Evolutionary conservation across 176 grass and related monocot genomes (phyloP), one percentile per base, ranked within the genome.

Genomic region (Lolium rigidum): DNA sequence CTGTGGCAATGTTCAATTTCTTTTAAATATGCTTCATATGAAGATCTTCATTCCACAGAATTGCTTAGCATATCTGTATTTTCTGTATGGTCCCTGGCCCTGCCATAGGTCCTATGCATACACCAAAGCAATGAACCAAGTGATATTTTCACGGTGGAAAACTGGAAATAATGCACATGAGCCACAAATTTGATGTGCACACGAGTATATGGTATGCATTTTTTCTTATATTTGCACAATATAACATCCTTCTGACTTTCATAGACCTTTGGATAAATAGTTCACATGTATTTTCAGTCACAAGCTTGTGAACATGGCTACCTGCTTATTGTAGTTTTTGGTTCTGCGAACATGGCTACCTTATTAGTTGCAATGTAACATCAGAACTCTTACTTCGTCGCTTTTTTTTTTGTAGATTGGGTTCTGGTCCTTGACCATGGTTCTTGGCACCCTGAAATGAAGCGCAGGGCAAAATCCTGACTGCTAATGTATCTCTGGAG

Each of bases 111-210:
- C 39, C 86, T 99, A 21, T 99, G 97, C 67, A 87, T 99, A 88
- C 78, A 84, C 55, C 91, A 82, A 88, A 82, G 79, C 11, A 90
- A 96, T 59, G 90, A 99, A 48, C 91, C 94, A 17, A 94, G 96
- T 65, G 97, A 99, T 94, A 90, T 99, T 63, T 99, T 99, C 70
- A 99, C 96, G 97, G 97, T 99, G 64, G 97, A n/a, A n/a, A n/a
- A n/a, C n/a, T n/a, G n/a, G n/a, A 99, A 88, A 99, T 96, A 92
- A 99, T 99, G 97, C 93, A 99, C 77, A 99, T 99, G 97, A 92
- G 94, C 25, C 97, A 99, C 84, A 96, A 99, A 82, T 99, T 99
- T 13, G 97, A 99, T 69, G 88, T 99, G 49, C 94, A 99, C 84
- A 99, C 97, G 55, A 90, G 92, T 12, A 85, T 12, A 85, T 99